Conservation (phyloP, 2,329 filamentous ascomycete species). For the Westerdykella aurantiaca region DNA sequence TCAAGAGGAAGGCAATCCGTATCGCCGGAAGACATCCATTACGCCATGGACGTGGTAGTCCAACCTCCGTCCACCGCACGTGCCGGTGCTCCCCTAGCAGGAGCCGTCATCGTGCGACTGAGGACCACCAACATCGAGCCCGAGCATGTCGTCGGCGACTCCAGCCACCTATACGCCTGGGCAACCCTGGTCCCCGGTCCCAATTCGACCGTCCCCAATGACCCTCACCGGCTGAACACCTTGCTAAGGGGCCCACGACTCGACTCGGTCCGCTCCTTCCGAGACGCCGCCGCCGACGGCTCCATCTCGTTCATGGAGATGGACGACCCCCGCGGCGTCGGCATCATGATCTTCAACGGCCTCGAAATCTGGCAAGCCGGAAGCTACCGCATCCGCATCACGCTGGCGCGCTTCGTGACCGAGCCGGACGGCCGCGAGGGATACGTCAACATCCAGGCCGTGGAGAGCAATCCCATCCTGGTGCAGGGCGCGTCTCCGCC, state of each 20-base stretch:
- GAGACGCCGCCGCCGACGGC: slow-evolving; percentile 33
- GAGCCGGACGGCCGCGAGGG: slow-evolving; percentile 10
- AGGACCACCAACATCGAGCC: slow-evolving; percentile 26
- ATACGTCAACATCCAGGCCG: slow-evolving; percentile 22
- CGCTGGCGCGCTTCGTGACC: slow-evolving; percentile 29
- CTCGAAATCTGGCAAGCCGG: slow-evolving; percentile 34
- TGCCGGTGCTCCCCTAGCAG: slow-evolving; percentile 26
- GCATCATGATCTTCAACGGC: slow-evolving; percentile 35
- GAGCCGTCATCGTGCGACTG: slow-evolving; percentile 31
- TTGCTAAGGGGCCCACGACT: slow-evolving; percentile 28
- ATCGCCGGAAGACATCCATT: slow-evolving; percentile 28
- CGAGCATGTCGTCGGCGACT: slow-evolving; percentile 30
- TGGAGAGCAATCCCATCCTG: slow-evolving; percentile 33
- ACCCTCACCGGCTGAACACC: slow-evolving; percentile 25
- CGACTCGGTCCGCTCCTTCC: slow-evolving; percentile 33
- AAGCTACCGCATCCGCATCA: slow-evolving; percentile 35
- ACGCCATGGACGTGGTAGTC: slow-evolving; percentile 37
- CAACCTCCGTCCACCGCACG: slow-evolving; percentile 33
- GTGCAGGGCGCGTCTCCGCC: slow-evolving; percentile 21
- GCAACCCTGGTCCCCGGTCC: slow-evolving; percentile 28
- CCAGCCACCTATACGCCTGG: slow-evolving; percentile 26
- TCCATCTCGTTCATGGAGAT: slow-evolving; percentile 34
- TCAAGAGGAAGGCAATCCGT: slow-evolving; percentile 21
- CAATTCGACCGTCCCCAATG: slow-evolving; percentile 22
- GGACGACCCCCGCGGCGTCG: slow-evolving; percentile 30